Base-by-base conservation (phyloP, 164 flowering plant genomes). In the Sextonia rubra region DNA sequence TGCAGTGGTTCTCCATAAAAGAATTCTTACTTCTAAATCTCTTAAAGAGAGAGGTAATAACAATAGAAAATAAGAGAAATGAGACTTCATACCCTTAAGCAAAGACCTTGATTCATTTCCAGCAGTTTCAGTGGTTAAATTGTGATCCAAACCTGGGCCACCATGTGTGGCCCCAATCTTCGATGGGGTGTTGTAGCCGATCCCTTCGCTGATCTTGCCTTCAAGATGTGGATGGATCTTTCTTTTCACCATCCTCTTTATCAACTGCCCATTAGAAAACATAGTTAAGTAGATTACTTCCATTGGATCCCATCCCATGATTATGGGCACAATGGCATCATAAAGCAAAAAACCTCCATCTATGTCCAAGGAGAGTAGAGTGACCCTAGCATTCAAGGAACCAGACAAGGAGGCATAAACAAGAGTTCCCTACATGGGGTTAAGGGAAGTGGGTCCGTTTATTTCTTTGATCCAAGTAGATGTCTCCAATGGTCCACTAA, bases 181-280 rank as follows among this genome's bases (percentile, higher is more conserved):
- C n/a, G n/a, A 52, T 15, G n/a, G 6, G 17, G 1, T 20, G n/a
- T 18, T 52, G 58, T 2, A 15, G 6, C 58, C 58, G 17, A 52
- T 52, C n/a, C 58, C 58, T 15, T 14, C 58, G n/a, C 14, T 15
- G 14, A 20, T 52, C 15, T 52, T 52, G 4, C 69, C 17, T 68
- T 66, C 82, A 58, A 70, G 24, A 37, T 75, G 79, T 20, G 83
- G 83, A 68, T 78, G 77, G 71, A 81, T 76, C 73, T 81, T 81
- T 73, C 71, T 81, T 73, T 70, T 78, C 71, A 81, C 22, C 73
- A 78, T 74, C 77, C 68, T 81, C 6, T 60, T 68, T 12, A 81
- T 62, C 70, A 81, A n/a, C 83, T 81, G 69, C 44, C 6, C 58
- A 52, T 17, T 2, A 52, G 12, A 49, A 47, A 22, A 7, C 47